Evolutionary conservation across 352 stramenopile genomes (phyloP).

Genomic region (Lagenidium giganteum): DNA sequence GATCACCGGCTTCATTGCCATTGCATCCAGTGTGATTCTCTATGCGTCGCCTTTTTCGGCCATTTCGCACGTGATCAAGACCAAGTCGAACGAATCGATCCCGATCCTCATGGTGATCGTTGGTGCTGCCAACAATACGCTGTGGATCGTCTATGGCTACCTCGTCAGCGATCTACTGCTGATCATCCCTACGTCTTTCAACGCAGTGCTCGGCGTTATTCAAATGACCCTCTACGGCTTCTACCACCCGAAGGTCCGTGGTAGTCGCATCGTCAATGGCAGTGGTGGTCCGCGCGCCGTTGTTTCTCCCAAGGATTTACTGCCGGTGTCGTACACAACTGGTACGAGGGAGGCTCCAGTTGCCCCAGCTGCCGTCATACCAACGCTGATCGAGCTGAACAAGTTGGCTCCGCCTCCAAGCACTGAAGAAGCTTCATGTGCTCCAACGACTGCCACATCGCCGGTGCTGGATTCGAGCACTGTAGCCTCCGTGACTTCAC

Average conservation of each 20-base stretch:
- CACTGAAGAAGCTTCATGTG: too few species aligned
- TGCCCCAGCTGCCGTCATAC: too few species aligned
- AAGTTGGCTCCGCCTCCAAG: too few species aligned
- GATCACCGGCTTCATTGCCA: constrained; percentile 34
- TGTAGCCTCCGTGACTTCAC: too few species aligned
- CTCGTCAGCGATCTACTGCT: constrained; percentile 51
- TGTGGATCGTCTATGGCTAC: constrained; percentile 69
- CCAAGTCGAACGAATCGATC: constrained; percentile 49
- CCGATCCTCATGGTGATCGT: constrained; percentile 57
- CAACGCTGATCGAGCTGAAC: too few species aligned
- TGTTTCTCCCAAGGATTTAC: too few species aligned
- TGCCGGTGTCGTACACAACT: too few species aligned
- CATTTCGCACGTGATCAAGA: constrained; percentile 47
- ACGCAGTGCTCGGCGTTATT: constrained; percentile 34
- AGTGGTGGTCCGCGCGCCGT: too few species aligned
- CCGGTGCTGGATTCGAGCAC: too few species aligned
- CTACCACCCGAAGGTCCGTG: constrained; percentile 42
- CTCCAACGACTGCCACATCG: too few species aligned
- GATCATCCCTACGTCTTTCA: constrained; percentile 46
- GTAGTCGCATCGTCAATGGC: too few species aligned
- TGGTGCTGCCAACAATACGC: constrained; percentile 59
- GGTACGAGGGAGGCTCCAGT: too few species aligned
- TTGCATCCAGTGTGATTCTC: constrained; percentile 49
- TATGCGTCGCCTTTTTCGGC: constrained; percentile 61
- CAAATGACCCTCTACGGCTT: constrained; percentile 58